A percentile compares a stretch with the other conserved stretches of the same genome.
Conservation (phyloP, 768 basidiomycete genomes). For the Cytidiella melzeri region DNA sequence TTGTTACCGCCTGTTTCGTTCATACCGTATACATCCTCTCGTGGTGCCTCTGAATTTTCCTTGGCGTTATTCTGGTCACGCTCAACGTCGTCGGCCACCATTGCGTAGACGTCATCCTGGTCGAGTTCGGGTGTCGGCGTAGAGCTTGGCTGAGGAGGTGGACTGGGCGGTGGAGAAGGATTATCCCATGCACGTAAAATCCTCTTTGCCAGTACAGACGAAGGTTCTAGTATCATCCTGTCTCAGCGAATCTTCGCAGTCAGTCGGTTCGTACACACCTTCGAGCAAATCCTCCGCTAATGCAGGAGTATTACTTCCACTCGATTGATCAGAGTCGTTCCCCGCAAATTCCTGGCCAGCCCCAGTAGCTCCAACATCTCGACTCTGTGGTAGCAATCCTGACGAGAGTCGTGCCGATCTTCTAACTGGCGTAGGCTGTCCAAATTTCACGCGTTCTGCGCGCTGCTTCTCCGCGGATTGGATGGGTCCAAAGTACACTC, state of each 20-base stretch:
- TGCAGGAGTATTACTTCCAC: conserved; percentile 3
- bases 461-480: conserved; percentile 49
- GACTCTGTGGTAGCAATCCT: conserved; percentile 26
- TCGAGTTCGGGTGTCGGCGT: conserved; percentile 14
- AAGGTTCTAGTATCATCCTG: conserved; percentile 41
- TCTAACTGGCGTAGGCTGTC: conserved; percentile 31
- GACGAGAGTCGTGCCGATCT: conserved; percentile 48
- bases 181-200: conserved; percentile 69
- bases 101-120: not conserved
- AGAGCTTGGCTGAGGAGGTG: conserved; percentile 8
- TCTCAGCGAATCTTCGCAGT: conserved; percentile 9
- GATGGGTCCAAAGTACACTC: conserved; percentile 45
- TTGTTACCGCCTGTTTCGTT: too few species aligned
- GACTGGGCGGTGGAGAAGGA: conserved; percentile 59
- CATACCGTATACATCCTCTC: too few species aligned
- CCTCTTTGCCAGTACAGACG: conserved; percentile 57
- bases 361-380: not conserved
- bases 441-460: conserved; percentile 26
- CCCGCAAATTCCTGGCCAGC: not conserved
- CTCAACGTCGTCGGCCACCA: not conserved
- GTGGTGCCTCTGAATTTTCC: too few species aligned
- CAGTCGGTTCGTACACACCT: conserved; percentile 30
- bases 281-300: conserved; percentile 7
- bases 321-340: conserved; percentile 6
- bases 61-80: too few species aligned